phyloP scores from a whole-genome alignment of 331 rosid species.

The Telfairia occidentalis region DNA sequence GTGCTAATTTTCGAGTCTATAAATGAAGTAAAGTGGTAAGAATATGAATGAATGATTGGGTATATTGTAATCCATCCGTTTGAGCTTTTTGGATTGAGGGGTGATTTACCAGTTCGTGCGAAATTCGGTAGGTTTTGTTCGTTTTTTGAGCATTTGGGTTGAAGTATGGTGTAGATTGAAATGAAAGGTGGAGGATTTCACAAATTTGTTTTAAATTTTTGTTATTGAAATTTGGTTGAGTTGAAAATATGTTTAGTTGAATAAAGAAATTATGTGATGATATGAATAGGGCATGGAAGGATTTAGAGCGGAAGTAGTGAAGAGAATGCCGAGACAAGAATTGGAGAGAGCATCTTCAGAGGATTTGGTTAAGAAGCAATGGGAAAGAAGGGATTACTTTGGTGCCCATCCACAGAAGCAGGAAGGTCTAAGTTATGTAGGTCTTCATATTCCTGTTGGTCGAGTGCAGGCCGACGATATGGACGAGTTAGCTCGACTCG shows the following conservation, averaged over 20 bases:
- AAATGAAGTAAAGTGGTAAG: background rate
- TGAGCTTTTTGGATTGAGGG: background rate
- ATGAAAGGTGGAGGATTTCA: background rate
- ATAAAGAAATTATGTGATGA: background rate
- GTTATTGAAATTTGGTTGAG: background rate
- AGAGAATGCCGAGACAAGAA: constrained; percentile 59
- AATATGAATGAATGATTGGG: background rate
- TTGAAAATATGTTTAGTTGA: background rate
- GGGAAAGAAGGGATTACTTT: constrained; percentile 85
- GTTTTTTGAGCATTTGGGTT: background rate
- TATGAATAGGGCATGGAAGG: constrained; percentile 66
- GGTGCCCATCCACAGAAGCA: constrained; percentile 87
- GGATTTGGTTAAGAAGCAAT: constrained; percentile 47
- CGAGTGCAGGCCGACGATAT: constrained; percentile 82
- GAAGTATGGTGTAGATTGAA: background rate
- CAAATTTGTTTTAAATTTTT: background rate
- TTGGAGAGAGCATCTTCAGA: constrained; percentile 63
- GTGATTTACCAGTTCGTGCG: background rate
- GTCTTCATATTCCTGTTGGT: constrained; percentile 91
- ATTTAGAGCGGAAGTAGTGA: constrained; percentile 77
- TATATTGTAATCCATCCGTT: background rate
- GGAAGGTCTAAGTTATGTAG: constrained; percentile 61
- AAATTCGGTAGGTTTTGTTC: background rate
- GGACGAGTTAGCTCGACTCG: constrained; percentile 71
- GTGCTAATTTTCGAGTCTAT: background rate